phyloP scores from a whole-genome alignment of 306 rosid genomes.

The Begonia masoniana region DNA sequence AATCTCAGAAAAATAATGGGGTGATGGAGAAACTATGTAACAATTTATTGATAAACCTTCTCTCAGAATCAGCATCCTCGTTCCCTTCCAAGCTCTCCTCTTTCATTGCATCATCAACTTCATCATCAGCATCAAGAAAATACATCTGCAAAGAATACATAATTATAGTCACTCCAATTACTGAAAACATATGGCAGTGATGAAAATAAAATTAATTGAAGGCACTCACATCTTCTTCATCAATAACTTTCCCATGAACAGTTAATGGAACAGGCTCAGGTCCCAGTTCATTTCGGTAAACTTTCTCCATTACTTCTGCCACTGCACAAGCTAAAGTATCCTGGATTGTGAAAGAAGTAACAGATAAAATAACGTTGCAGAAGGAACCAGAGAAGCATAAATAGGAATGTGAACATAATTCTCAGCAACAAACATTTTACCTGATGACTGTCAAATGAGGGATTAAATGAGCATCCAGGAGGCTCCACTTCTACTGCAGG shows the following conservation, averaged over 20 bases:
- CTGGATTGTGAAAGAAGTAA: constrained; percentile 30
- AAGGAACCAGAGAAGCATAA: constrained; percentile 1
- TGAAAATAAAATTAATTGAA: neutral
- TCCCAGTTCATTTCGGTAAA: constrained; percentile 77
- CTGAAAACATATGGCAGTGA: no score
- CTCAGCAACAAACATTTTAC: constrained; percentile 23
- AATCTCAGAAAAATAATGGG: no score
- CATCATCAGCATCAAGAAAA: constrained; percentile 72
- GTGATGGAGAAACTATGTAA: no score
- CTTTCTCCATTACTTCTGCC: constrained; percentile 83
- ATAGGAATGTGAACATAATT: neutral
- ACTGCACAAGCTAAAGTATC: constrained; percentile 73
- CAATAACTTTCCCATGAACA: constrained; percentile 57
- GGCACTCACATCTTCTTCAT: constrained; percentile 76
- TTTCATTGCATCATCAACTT: constrained; percentile 38
- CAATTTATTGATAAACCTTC: constrained; percentile 24
- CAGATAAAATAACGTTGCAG: neutral
- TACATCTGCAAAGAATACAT: constrained; percentile 33
- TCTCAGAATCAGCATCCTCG: constrained; percentile 36
- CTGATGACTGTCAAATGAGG: constrained; percentile 71
- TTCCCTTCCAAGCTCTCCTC: constrained; percentile 31
- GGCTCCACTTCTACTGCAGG: constrained; percentile 95
- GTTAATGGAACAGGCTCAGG: constrained; percentile 85
- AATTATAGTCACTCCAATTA: no score
- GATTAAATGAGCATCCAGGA: constrained; percentile 85